Base-by-base conservation (phyloP, 352 stramenopile species). In the Phytophthora sp. region DNA sequence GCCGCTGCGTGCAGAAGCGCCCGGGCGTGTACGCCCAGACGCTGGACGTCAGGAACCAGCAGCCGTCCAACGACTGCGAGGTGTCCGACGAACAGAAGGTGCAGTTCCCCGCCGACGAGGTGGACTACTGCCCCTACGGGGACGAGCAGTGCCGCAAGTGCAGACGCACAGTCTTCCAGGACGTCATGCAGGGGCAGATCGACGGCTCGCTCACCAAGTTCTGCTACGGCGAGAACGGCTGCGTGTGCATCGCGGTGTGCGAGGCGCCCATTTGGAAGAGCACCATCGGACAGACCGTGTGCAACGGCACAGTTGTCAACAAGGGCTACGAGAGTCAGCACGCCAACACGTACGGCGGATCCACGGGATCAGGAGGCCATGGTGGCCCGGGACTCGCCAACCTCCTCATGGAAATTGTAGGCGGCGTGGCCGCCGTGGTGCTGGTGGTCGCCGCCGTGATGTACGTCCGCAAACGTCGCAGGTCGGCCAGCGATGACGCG, bases 231-330 rank as follows among this genome's bases (percentile, higher is more conserved):
- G 51, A 67, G 6, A 32, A 42, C 12, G 59, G 60, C 26, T 82
- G 69, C 28, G 70, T 82, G 1, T 82, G 74, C 48, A 64, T 79
- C 24, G 73, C 73, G 20, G 48, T 77, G 12, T 82, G 73, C 37
- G 73, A 82, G 39, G 65, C 78, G n/a, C 57, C 64, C 5, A 62
- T 65, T 5, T 81, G 72, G 72, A 68, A 62, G 32, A 38, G 18
- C 1, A 74, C 67, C 0, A 57, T 79, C 26, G 71, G 66, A 1
- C 49, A 61, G 35, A 61, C 53, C 9, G 66, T 76, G 7, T 76
- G 66, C 41, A 72, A 79, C 49, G 71, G 71, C 12, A 63, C 57
- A 1, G 45, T 53, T 1, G 31, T 66, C 13, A 66, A 63, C 38
- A 66, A 48, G 41, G 48, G 69, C 15, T 62, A 62, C 24, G 50